These are phyloP conservation scores for Ogataea pignaliae DNA, from an alignment of 805 yeast species.

Conservation along the genomic window DNA sequence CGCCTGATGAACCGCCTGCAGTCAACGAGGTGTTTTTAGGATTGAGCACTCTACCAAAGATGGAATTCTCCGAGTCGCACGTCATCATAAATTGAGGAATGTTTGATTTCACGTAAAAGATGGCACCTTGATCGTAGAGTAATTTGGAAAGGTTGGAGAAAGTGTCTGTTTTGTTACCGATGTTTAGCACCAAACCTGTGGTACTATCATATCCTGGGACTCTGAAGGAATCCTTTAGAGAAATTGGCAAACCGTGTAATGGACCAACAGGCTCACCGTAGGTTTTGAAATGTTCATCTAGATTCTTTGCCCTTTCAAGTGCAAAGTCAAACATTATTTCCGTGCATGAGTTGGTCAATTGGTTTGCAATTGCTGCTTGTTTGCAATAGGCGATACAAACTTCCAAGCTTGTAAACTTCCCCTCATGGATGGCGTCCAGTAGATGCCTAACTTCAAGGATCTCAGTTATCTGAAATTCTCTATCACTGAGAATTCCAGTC, in stretches of 20 bases:
- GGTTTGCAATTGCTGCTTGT: conserved; percentile 27
- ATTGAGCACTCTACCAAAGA: conserved; percentile 47
- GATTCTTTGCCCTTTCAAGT: conserved; percentile 15
- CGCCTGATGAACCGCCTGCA: conserved; percentile 63
- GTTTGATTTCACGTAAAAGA: conserved; percentile 45
- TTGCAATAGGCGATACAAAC: conserved; percentile 26
- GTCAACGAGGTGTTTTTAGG: conserved; percentile 46
- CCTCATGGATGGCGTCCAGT: conserved; percentile 6
- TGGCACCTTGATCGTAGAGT: conserved; percentile 23
- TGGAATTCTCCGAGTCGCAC: conserved; percentile 45
- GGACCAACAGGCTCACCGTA: conserved; percentile 18
- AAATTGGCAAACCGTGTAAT: conserved; percentile 33
- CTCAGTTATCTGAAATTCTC: conserved; percentile 15
- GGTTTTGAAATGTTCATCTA: conserved; percentile 12
- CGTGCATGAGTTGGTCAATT: conserved; percentile 21
- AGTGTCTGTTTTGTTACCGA: conserved; percentile 8
- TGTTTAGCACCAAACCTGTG: conserved; percentile 14
- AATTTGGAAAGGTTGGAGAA: conserved; percentile 18
- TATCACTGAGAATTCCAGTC: conserved; percentile 8
- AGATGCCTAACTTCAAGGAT: conserved; percentile 5
- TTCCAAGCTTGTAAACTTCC: conserved; percentile 13
- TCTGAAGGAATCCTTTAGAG: conserved; percentile 46
- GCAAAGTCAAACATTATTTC: conserved; percentile 25
- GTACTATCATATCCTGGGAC: conserved; percentile 34
- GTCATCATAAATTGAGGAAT: conserved; percentile 58